Percentiles rank a stretch among this genome's conserved stretches.
Evolutionary conservation across 257 asterid genomes (phyloP).

Genomic region (Nicotiana sylvestris): DNA sequence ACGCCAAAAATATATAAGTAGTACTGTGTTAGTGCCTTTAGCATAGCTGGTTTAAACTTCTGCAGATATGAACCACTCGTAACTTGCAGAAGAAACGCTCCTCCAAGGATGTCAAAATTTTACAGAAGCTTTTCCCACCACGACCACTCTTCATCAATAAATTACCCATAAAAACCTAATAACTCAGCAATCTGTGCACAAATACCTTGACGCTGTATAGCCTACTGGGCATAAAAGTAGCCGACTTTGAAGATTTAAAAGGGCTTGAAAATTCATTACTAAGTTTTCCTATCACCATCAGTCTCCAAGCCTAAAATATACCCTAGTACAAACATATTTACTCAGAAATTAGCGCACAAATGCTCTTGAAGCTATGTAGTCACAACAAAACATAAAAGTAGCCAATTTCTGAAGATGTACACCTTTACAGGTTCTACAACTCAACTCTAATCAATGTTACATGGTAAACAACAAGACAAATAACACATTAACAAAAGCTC

Average conservation of each 20-base stretch:
- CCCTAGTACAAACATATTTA: background rate
- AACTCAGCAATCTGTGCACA: background rate
- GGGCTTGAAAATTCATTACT: constrained; percentile 3
- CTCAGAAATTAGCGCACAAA: background rate
- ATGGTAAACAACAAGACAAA: background rate
- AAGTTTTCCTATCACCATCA: constrained; percentile 5
- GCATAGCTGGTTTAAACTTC: background rate
- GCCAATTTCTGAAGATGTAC: background rate
- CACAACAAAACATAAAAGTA: background rate
- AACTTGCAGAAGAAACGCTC: background rate
- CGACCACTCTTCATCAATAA: background rate
- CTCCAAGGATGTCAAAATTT: background rate
- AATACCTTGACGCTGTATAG: background rate
- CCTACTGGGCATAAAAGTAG: background rate
- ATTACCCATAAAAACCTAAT: background rate
- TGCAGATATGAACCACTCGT: background rate
- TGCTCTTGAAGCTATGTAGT: background rate
- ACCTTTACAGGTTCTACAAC: background rate
- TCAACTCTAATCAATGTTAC: background rate
- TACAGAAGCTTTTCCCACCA: background rate
- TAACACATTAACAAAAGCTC: background rate
- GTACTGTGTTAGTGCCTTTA: background rate
- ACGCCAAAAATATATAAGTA: background rate
- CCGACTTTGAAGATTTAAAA: constrained; percentile 1
- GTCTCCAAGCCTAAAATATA: background rate